These are phyloP conservation scores for Ilex paraguariensis DNA, from an alignment of 305 asterid genomes.

Conservation along the genomic window DNA sequence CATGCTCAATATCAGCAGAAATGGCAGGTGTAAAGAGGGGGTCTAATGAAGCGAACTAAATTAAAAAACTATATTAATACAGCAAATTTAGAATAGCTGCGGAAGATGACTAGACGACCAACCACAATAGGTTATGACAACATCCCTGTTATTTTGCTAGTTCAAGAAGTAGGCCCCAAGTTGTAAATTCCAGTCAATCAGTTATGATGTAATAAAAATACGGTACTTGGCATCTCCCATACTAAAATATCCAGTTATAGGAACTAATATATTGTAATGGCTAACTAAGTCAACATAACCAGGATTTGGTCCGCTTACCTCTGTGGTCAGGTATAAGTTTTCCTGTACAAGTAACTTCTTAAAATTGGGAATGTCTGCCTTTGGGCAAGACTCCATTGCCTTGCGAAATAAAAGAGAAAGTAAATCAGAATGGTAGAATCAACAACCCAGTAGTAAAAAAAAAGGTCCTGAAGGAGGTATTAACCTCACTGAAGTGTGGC, in stretches of 20 bases:
- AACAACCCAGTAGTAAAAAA: not conserved
- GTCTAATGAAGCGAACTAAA: not conserved
- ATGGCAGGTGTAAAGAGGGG: not conserved
- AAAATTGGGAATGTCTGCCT: constrained; percentile 66
- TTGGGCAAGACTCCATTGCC: constrained; percentile 89
- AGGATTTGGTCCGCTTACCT: constrained; percentile 32
- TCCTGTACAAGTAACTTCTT: constrained; percentile 72
- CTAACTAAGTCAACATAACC: constrained; percentile 1
- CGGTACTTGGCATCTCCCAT: not conserved
- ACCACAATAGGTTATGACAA: not conserved
- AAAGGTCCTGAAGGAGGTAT: constrained; percentile 11
- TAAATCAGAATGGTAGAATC: not conserved
- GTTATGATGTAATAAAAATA: not conserved
- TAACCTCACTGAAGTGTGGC: constrained; percentile 73
- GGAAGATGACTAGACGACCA: not conserved
- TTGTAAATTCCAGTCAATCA: too few relatives aligned
- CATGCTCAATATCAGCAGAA: constrained; percentile 3
- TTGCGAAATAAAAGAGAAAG: not conserved
- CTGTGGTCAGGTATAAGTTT: constrained; percentile 78
- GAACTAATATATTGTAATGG: not conserved
- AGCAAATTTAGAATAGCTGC: not conserved
- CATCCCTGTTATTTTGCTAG: not conserved
- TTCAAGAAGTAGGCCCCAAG: not conserved
- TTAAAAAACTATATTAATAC: not conserved
- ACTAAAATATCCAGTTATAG: constrained; percentile 1